These are phyloP conservation scores for Lipomyces sp. DNA, from an alignment of 805 yeast genomes.

Conservation along the genomic window DNA sequence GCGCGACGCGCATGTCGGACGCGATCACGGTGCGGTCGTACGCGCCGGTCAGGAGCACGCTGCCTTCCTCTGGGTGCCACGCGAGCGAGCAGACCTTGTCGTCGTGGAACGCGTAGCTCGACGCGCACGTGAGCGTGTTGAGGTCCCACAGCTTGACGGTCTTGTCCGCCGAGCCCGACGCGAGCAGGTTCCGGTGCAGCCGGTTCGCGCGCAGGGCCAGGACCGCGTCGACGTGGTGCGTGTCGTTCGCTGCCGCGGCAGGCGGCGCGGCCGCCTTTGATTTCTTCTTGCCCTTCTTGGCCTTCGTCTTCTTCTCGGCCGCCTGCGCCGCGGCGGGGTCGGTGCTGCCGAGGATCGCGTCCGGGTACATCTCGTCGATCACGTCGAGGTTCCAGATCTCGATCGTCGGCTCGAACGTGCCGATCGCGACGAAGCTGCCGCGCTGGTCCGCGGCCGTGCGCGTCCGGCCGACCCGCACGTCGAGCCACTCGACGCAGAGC, in stretches of 20 bases:
- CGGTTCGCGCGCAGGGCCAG: conserved; percentile 81
- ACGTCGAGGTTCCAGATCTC: conserved; percentile 95
- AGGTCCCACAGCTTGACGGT: conserved; percentile 97
- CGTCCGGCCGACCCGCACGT: conserved; percentile 54
- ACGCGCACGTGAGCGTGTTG: conserved; percentile 66
- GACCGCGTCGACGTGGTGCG: conserved; percentile 92
- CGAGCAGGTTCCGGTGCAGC: conserved; percentile 76
- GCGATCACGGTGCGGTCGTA: conserved; percentile 74
- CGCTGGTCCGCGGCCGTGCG: conserved; percentile 46
- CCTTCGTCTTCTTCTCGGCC: conserved; percentile 34
- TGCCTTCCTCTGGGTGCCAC: conserved; percentile 63
- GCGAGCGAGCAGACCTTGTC: conserved; percentile 81
- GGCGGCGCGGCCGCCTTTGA: conserved; percentile 53
- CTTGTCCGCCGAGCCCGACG: conserved; percentile 92
- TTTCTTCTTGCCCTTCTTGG: conserved; percentile 37
- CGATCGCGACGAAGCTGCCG: conserved; percentile 93
- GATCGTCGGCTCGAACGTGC: conserved; percentile 95
- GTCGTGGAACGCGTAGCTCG: conserved; percentile 72
- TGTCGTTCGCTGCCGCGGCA: conserved; percentile 49
- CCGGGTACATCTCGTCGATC: conserved; percentile 92
- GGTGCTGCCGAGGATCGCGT: conserved; percentile 67
- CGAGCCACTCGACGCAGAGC: conserved; percentile 92
- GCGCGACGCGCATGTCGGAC: conserved; percentile 78
- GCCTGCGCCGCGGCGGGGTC: conserved; percentile 51
- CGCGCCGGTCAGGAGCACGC: conserved; percentile 81